Base-by-base conservation (phyloP, 2,329 filamentous ascomycete genomes). In the Fusarium camptoceras region DNA sequence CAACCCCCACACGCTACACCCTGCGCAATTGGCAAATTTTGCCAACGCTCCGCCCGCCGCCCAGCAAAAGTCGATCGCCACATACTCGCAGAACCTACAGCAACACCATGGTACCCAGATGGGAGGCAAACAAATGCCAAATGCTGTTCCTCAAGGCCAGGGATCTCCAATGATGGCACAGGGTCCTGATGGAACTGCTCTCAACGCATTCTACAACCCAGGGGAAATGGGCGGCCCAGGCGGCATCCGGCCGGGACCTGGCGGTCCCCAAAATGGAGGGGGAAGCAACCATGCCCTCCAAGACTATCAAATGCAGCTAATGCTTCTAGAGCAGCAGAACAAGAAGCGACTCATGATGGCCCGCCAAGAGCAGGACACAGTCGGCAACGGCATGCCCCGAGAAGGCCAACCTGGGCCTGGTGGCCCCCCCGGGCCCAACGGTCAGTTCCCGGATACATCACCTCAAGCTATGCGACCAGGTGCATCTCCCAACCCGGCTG, bases 251-350 rank as follows among this genome's bases (percentile, higher is more conserved):
- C 80, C 82, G 34, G 85, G 81, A 42, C 82, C 84, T 28, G 84
- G 81, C 41, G 83, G 80, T 60, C 81, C 79, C 34, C 84, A 85
- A 70, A 81, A 80, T 18, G 84, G 81, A 66, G 85, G 79, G 16
- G 80, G 80, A 34, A 92, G 91, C 80, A 95, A 94, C 77, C 92
- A 94, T 78, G 92, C 92, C 24, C 84, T 95, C 47, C 92, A 94
- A 79, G 92, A 96, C 78, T 95, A 95, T 75, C 92, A 95, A 82
- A 94, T 94, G 92, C 92, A 95, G 78, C 82, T 95, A 77, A 95
- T 94, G 92, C 82, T 94, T 51, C 86, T 95, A 18, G 92, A 95
- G 80, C 92, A 94, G 80, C 92, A 95, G 81, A 95, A 95, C 75
- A 95, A 94, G 85, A 94, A 94, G 81, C 86, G 92, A 20, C 84